A percentile compares a stretch with the other conserved stretches of the same genome.
These are phyloP conservation scores for Tricholoma bakamatsutake DNA, from an alignment of 768 basidiomycete species.

Conservation along the genomic window DNA sequence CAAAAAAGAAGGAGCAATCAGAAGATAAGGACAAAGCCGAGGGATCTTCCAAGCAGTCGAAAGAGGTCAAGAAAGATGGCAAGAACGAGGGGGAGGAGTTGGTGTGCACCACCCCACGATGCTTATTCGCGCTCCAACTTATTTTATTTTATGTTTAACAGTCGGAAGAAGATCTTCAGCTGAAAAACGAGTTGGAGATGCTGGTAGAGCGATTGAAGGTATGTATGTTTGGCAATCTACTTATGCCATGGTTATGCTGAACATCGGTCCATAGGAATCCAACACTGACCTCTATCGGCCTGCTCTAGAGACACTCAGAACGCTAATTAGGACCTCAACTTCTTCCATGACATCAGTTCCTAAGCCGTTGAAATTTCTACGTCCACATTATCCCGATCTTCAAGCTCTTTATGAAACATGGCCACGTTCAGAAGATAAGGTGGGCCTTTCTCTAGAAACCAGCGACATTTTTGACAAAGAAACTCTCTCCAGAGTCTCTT, in stretches of 20 bases:
- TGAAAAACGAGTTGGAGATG: constrained; percentile 95
- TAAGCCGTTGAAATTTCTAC: constrained; percentile 96
- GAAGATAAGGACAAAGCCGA: constrained; percentile 48
- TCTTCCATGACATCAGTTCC: constrained; percentile 99
- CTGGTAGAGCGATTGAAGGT: constrained; percentile 91
- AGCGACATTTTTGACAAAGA: background rate
- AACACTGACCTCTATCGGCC: constrained; percentile 81
- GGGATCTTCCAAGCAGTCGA: constrained; percentile 49
- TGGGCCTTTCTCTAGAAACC: constrained; percentile 19
- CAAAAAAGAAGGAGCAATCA: constrained; percentile 57
- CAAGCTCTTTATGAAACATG: constrained; percentile 81
- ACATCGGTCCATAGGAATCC: constrained; percentile 58
- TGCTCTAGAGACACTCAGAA: constrained; percentile 89
- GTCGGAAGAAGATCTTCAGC: constrained; percentile 94
- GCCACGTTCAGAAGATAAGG: constrained; percentile 74
- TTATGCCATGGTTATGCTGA: constrained; percentile 10
- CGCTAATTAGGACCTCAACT: constrained; percentile 91
- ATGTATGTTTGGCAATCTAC: constrained; percentile 36
- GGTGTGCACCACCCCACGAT: constrained; percentile 42
- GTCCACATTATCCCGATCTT: constrained; percentile 87
- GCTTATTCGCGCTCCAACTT: background rate
- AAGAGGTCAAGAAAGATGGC: constrained; percentile 43
- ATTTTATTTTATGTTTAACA: constrained; percentile 23
- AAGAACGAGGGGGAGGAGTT: constrained; percentile 71
- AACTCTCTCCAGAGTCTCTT: constrained; percentile 68